Evolutionary conservation across 345 rosid genomes (phyloP), one percentile per base, ranked within the genome.

Genomic region (Syzygium jambos): DNA sequence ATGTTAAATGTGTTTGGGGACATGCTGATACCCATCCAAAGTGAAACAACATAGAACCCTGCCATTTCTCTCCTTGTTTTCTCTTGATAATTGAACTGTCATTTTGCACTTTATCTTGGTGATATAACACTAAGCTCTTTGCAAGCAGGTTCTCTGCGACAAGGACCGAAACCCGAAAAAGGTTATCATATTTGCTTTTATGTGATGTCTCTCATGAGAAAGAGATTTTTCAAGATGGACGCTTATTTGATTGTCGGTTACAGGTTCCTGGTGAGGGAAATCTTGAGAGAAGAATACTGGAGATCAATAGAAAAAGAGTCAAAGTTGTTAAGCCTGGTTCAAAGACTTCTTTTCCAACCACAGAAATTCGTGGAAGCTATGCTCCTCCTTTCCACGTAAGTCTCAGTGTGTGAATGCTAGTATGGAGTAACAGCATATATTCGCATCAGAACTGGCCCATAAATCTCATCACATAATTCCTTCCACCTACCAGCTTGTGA

Each of bases 311-410:
- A 88, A 97, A 96, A 94, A 91, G 98, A 91, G 68, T 96, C 78
- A 96, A 97, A 92, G 99, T 97, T 89, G 95, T 97, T 83, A 97
- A 96, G 91, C 98, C 97, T n/a, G 98, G 98, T 59, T 91, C 99
- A 5, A 97, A 97, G 92, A 95, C 99, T 68, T 93, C 95, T 52
- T 97, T 97, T 85, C 93, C 99, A 46, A 90, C 93, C 43, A 95
- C 98, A 41, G 99, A 97, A 92, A 94, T 95, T 91, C 98, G 99
- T 52, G 99, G 99, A 92, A 96, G 90, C 92, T 97, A 93, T 86
- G 94, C 93, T 90, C 98, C 98, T 90, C 99, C 99, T 11, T 97
- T 97, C 88, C 98, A 96, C 88, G 99, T 97, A 93, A 91, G 96
- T 92, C 88, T 84, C 84, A 29, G 19, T 51, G 63, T 43, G 27